These are phyloP conservation scores for Boletus insuetus DNA, from an alignment of 768 basidiomycete species.

Conservation along the genomic window DNA sequence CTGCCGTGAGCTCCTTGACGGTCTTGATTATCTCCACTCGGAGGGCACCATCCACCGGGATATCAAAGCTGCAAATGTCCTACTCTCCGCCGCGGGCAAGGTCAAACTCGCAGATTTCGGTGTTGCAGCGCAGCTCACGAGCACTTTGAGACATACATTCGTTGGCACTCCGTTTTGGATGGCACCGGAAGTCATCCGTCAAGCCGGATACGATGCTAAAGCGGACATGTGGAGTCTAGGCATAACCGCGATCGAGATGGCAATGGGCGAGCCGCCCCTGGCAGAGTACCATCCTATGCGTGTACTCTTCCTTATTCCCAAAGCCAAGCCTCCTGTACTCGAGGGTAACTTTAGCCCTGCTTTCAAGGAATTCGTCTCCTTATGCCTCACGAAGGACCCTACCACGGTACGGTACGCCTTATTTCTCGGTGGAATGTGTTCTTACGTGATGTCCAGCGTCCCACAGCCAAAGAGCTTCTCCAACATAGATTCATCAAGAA, in stretches of 20 bases:
- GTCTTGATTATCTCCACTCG: slow-evolving; percentile 93
- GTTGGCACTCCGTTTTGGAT: slow-evolving; percentile 98
- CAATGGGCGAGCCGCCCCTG: slow-evolving; percentile 93
- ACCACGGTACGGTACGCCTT: slow-evolving; percentile 48
- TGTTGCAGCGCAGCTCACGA: slow-evolving; percentile 95
- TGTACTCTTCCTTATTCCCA: slow-evolving; percentile 95
- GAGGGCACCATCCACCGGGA: slow-evolving; percentile 98
- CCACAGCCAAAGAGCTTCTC: slow-evolving; percentile 86
- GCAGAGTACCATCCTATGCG: slow-evolving; percentile 99
- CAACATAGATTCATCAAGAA: slow-evolving; percentile 90
- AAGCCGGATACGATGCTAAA: slow-evolving; percentile 93
- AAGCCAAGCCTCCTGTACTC: slow-evolving; percentile 88
- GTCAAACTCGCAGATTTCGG: slow-evolving; percentile 99
- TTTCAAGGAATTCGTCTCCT: slow-evolving; percentile 91
- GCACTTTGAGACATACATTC: slow-evolving; percentile 92
- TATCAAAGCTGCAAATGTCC: slow-evolving; percentile 97
- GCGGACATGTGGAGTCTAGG: slow-evolving; percentile 98
- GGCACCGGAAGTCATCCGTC: slow-evolving; percentile 98
- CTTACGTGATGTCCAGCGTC: slow-evolving; percentile 56
- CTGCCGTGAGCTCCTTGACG: slow-evolving; percentile 87
- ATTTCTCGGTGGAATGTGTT: not conserved
- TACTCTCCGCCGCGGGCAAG: slow-evolving; percentile 85
- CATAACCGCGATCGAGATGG: slow-evolving; percentile 98
- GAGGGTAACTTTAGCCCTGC: slow-evolving; percentile 81
- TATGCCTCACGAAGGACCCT: slow-evolving; percentile 93